A percentile compares a stretch with the other conserved stretches of the same genome.
Evolutionary conservation across 2,329 filamentous ascomycete genomes (phyloP).

Genomic region (Sporothrix globosa): DNA sequence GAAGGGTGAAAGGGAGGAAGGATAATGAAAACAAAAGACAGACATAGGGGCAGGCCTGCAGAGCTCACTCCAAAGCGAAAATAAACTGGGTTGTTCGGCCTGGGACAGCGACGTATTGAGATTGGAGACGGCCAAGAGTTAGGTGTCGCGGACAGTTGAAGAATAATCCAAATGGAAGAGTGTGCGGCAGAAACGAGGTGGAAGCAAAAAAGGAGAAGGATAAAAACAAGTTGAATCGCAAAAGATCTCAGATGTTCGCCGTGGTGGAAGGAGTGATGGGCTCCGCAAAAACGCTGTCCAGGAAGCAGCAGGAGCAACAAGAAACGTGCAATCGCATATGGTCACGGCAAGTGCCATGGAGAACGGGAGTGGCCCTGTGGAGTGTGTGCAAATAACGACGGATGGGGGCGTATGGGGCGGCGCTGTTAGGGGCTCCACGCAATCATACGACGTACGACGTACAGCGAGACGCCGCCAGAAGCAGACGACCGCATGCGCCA

Average conservation of each 20-base stretch:
- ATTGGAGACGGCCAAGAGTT: neutral
- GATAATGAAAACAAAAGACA: slow-evolving; percentile 15
- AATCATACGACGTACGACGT: slow-evolving; percentile 3
- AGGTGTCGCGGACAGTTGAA: neutral
- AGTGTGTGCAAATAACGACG: slow-evolving; percentile 12
- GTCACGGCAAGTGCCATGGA: slow-evolving; percentile 20
- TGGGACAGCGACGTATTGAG: slow-evolving; percentile 1
- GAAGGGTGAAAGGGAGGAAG: slow-evolving; percentile 3
- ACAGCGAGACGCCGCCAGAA: neutral
- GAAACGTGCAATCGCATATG: slow-evolving; percentile 27
- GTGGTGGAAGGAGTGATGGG: slow-evolving; percentile 18
- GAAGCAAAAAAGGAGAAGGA: neutral
- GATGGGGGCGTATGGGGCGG: slow-evolving; percentile 22
- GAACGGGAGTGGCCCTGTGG: neutral
- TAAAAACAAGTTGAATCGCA: neutral
- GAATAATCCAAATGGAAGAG: neutral
- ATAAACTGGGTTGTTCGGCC: slow-evolving; percentile 8
- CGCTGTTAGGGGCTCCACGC: slow-evolving; percentile 25
- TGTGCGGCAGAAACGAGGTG: neutral
- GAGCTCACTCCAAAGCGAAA: neutral
- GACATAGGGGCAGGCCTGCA: neutral
- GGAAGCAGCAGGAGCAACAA: neutral
- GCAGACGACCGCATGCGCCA: slow-evolving; percentile 19
- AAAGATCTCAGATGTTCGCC: slow-evolving; percentile 16
- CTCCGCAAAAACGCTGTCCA: neutral